These are phyloP conservation scores for Trichophyton rubrum DNA, from an alignment of 2,329 filamentous ascomycete species.

Conservation along the genomic window DNA sequence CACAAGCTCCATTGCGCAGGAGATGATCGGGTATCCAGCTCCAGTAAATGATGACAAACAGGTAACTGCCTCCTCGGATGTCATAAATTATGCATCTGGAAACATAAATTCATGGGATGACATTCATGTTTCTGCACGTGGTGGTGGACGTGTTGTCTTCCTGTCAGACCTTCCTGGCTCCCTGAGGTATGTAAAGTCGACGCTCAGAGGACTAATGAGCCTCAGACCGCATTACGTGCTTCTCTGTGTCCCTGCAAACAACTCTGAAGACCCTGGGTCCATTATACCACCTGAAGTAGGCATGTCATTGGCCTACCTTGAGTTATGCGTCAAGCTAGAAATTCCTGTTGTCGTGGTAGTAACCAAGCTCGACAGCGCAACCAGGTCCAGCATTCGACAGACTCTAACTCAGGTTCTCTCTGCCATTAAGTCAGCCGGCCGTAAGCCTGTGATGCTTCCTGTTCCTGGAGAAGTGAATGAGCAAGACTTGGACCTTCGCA, in stretches of 20 bases:
- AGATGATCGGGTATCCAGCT: slow-evolving; percentile 66
- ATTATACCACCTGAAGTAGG: slow-evolving; percentile 45
- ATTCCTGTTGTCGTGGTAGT: slow-evolving; percentile 70
- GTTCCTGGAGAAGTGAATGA: slow-evolving; percentile 36
- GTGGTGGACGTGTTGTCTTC: slow-evolving; percentile 68
- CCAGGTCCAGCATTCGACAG: slow-evolving; percentile 54
- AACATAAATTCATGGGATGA: slow-evolving; percentile 91
- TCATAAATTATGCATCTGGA: slow-evolving; percentile 69
- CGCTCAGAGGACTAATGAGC: slow-evolving; percentile 76
- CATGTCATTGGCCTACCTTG: slow-evolving; percentile 65
- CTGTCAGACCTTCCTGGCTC: slow-evolving; percentile 87
- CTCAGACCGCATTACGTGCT: slow-evolving; percentile 94
- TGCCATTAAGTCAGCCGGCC: slow-evolving; percentile 60
- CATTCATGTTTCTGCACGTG: slow-evolving; percentile 66
- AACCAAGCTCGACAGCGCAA: slow-evolving; percentile 82
- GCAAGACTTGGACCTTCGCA: slow-evolving; percentile 41
- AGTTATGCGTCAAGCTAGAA: slow-evolving; percentile 68
- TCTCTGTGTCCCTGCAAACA: slow-evolving; percentile 74
- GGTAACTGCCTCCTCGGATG: slow-evolving; percentile 33
- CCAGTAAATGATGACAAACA: slow-evolving; percentile 12
- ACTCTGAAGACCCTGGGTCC: slow-evolving; percentile 38
- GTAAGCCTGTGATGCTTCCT: slow-evolving; percentile 58
- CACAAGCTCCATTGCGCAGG: slow-evolving; percentile 89
- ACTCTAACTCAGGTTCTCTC: slow-evolving; percentile 64
- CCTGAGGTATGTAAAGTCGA: slow-evolving; percentile 77